Percentiles rank a stretch among this genome's conserved stretches.
Evolutionary conservation across 2,329 filamentous ascomycete genomes (phyloP).

Genomic region (Xylariaceae sp.): DNA sequence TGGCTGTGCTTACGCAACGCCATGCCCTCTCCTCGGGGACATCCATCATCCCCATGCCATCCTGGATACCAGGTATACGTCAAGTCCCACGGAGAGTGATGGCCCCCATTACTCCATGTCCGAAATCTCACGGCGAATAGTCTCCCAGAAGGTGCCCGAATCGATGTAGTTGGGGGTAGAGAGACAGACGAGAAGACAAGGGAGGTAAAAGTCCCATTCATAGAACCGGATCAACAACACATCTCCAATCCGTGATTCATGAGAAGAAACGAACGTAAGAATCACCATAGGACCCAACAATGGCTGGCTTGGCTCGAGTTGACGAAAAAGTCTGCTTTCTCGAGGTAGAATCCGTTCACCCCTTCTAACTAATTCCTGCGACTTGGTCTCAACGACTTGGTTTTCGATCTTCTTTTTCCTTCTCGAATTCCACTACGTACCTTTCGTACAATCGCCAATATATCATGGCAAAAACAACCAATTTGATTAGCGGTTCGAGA

Average conservation of each 20-base stretch:
- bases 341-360: conserved; percentile 12
- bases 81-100: background rate
- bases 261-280: background rate
- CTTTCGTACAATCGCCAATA: conserved; percentile 17
- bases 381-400: conserved; percentile 1
- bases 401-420: background rate
- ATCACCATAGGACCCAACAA: background rate
- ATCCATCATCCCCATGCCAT: background rate
- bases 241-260: background rate
- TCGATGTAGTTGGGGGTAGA: background rate
- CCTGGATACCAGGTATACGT: background rate
- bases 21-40: background rate
- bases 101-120: background rate
- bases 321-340: conserved; percentile 10
- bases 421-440: conserved; percentile 13
- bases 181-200: background rate
- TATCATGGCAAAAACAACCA: too few species aligned
- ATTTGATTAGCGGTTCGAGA: too few species aligned
- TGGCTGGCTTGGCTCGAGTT: background rate
- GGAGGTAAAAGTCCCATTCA: conserved; percentile 1
- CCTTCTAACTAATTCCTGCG: conserved; percentile 8
- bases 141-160: background rate
- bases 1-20: background rate
- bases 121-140: background rate
- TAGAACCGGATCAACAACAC: conserved; percentile 13